Percentiles rank a stretch among this genome's conserved stretches.
phyloP scores from a whole-genome alignment of 2,329 filamentous ascomycete genomes.

The Colletotrichum tropicale region DNA sequence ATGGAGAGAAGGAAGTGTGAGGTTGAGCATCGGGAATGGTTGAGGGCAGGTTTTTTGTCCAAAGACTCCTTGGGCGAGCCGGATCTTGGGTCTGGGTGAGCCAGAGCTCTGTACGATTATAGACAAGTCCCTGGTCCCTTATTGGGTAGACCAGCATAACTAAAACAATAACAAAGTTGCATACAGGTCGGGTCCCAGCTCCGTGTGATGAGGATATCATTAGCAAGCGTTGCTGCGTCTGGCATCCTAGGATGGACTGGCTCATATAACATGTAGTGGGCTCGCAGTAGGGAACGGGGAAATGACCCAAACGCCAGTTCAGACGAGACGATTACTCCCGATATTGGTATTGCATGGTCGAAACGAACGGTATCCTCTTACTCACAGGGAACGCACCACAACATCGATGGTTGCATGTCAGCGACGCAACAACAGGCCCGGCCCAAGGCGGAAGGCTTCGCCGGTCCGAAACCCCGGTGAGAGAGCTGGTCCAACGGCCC shows the following conservation, averaged over 20 bases:
- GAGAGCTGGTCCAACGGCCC: neutral
- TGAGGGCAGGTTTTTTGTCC: neutral
- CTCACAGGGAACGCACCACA: no score
- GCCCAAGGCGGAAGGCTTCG: neutral
- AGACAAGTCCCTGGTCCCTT: neutral
- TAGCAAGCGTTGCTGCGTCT: neutral
- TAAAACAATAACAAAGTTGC: neutral
- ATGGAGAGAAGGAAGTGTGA: neutral
- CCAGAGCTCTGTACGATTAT: conserved; percentile 7
- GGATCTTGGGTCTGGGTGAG: neutral
- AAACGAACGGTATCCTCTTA: no score
- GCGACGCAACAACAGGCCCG: no score
- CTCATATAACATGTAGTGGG: neutral
- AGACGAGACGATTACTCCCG: no score
- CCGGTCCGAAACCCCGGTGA: neutral
- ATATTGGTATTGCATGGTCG: no score
- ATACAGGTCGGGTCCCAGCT: neutral
- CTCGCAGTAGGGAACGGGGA: no score
- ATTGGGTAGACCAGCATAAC: neutral
- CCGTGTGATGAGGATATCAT: neutral
- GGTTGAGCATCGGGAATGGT: neutral
- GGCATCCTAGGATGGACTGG: neutral
- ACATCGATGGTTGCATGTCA: no score
- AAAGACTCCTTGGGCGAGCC: neutral
- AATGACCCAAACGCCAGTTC: no score